Evolutionary conservation across 75 land plant species (phyloP), one percentile per base, ranked within the genome.

Genomic region (Pseudotsuga menziesii): DNA sequence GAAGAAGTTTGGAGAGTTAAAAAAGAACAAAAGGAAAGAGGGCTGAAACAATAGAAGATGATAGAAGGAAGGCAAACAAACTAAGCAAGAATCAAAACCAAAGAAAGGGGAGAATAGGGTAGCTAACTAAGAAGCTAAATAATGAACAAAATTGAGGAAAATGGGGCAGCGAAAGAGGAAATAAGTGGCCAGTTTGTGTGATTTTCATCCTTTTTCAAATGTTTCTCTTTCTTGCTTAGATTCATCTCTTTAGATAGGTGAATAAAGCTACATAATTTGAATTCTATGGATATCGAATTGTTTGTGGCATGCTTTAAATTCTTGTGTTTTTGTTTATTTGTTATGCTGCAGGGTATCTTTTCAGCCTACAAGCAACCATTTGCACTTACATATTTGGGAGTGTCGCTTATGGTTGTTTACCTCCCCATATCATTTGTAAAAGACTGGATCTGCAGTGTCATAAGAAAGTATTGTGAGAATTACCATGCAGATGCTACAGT

Each of bases 361-460:
- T 75, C 84, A 22, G 92, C 89, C 76, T 95, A 95, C 86, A 91
- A 88, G 81, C 98, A 95, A 75, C 98, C 98, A 27, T 95, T 93
- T 84, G 98, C 91, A 26, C 85, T 95, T 20, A 92, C 98, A 23
- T 95, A 89, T 78, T 87, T 95, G 62, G 98, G 96, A 80, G 98
- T 91, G 23, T 95, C 98, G 69, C 89, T 95, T 74, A 89, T 95
- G 95, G 93, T 91, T 26, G 78, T 95, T 74, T 95, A 93, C 77
- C 90, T 95, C 26, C 98, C 98, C 61, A 73, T 95, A 72, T 86
- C 98, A 23, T 77, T 83, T 39, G 36, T 93, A 29, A 93, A 89
- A 74, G 96, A 95, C 62, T 87, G 84, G 86, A 58, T 90, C 55
- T 91, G 76, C 66, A 56, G 27, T 23, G 72, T 44, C 22, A 56